Evolutionary conservation across 805 yeast species (phyloP), one percentile per base, ranked within the genome.

Genomic region (Metschnikowia picachoensis): DNA sequence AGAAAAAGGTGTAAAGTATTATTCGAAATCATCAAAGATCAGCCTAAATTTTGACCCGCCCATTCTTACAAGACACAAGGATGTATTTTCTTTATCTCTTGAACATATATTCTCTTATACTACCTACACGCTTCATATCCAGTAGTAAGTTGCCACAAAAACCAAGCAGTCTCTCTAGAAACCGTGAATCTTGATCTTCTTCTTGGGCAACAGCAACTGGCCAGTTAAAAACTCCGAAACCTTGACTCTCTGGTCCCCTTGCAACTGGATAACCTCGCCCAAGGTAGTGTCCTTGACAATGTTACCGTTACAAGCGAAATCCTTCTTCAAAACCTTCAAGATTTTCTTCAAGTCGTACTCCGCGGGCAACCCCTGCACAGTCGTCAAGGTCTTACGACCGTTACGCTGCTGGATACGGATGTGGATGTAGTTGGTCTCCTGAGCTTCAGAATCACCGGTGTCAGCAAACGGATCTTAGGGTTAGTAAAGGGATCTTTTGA

Each of bases 401-500:
- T 94, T 92, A 79, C 99, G 92, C 78, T 92, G 99, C 76, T 92
- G 99, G 69, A 95, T 92, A 80, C 99, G 95, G 70, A 92, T 86
- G 74, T 91, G 99, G 72, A 92, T 88, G 76, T 91, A 89, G 78
- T 88, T 90, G 50, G 95, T 83, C 65, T 95, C 87, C 75, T 92
- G 92, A 60, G 96, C 86, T 72, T 92, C 97, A 76, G 94, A 95
- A 82, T 92, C 98, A 79, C 97, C 98, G 75, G 97, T 91, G 74
- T 92, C 99, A 84, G 98, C 97, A 84, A 92, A 92, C 55, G 99
- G 99, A 76, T 92, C 96, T 78, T 37, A 14, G 20, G 51, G 39
- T 51, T 20, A 20, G 25, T 20, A 20, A 20, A 7, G 25, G 1
- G 1, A 20, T 5, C 4, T 7, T 20, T 20, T 20, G 25, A 7